A percentile compares a stretch with the other conserved stretches of the same genome.
Conservation (phyloP, 371 early-diverging fungal genomes). For the Choanephora cucurbitarum region DNA sequence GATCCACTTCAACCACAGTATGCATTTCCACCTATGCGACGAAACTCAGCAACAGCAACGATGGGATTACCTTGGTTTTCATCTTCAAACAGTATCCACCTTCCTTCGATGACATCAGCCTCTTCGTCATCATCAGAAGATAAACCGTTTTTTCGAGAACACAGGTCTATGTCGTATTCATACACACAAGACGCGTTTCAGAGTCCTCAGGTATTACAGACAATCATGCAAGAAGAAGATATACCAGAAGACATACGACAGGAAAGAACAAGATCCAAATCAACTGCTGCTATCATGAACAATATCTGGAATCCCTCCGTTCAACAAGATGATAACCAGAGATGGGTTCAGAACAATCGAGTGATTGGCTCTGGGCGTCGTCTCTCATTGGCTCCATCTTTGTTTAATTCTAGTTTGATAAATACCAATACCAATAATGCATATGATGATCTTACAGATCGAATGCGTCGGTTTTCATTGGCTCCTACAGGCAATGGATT, state of each 20-base stretch:
- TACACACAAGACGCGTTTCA: constrained; percentile 14
- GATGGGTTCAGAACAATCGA: not conserved
- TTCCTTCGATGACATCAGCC: constrained; percentile 34
- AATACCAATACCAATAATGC: not conserved
- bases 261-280: constrained; percentile 35
- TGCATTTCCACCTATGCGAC: constrained; percentile 38
- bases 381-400: constrained; percentile 5
- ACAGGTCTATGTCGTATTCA: constrained; percentile 47
- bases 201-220: constrained; percentile 11
- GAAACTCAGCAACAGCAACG: constrained; percentile 40
- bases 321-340: constrained; percentile 14
- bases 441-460: constrained; percentile 30
- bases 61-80: constrained; percentile 19
- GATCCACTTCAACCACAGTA: constrained; percentile 23
- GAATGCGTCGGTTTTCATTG: constrained; percentile 39
- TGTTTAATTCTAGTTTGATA: not conserved
- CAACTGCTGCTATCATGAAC: constrained; percentile 36
- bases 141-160: constrained; percentile 37
- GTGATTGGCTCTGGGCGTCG: not conserved
- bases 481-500: constrained; percentile 15
- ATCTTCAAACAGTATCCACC: constrained; percentile 16
- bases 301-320: constrained; percentile 40
- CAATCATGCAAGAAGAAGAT: constrained; percentile 41
- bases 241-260: constrained; percentile 17
- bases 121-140: constrained; percentile 35